Percentiles rank a stretch among this genome's conserved stretches.
phyloP scores from a whole-genome alignment of 1,139 yeast genomes.

The Zygosaccharomyces sapae region DNA sequence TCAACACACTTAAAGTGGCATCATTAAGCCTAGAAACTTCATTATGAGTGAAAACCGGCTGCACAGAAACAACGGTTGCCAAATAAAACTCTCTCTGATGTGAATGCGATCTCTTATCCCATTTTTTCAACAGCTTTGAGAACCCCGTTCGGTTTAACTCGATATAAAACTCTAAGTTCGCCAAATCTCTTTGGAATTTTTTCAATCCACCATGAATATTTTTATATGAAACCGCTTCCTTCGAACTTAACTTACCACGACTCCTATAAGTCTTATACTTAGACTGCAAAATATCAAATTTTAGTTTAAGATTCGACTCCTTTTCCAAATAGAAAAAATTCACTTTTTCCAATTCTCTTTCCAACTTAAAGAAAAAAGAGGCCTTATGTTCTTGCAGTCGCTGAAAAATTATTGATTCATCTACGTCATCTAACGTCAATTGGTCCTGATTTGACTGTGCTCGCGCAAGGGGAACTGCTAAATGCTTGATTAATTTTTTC shows the following conservation, averaged over 20 bases:
- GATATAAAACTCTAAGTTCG: conserved; percentile 84
- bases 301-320: conserved; percentile 76
- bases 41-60: conserved; percentile 90
- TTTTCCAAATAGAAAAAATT: conserved; percentile 84
- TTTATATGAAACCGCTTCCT: conserved; percentile 55
- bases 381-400: conserved; percentile 87
- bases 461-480: conserved; percentile 45
- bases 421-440: conserved; percentile 28
- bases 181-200: conserved; percentile 82
- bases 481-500: conserved; percentile 64
- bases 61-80: conserved; percentile 90
- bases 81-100: conserved; percentile 90
- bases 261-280: conserved; percentile 59
- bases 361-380: conserved; percentile 85
- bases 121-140: conserved; percentile 88
- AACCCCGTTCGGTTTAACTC: conserved; percentile 94
- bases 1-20: conserved; percentile 46
- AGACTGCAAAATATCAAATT: conserved; percentile 69
- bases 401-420: conserved; percentile 41
- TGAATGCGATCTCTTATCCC: conserved; percentile 96
- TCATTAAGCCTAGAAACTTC: conserved; percentile 85
- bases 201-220: conserved; percentile 82
- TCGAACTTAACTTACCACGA: conserved; percentile 45
- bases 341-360: conserved; percentile 91
- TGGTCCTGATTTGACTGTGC: conserved; percentile 19